Conservation (phyloP, 2,329 filamentous ascomycete genomes). For the Fusarium algeriense region DNA sequence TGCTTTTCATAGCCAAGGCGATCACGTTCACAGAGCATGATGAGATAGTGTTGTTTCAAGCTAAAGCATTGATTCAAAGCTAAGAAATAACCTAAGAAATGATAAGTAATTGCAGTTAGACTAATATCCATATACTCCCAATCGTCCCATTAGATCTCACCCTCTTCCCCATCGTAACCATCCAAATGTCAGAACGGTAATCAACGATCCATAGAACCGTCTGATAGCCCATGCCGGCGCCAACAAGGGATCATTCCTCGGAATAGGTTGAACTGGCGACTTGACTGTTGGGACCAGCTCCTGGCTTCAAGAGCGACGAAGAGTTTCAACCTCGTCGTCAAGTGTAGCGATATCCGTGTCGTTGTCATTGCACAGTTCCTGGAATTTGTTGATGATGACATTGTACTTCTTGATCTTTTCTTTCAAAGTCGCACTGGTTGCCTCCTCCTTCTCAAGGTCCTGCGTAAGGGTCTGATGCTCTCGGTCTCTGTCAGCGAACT, state of each 20-base stretch:
- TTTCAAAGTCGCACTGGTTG: too few relatives aligned
- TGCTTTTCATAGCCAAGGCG: too few relatives aligned
- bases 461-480: too few relatives aligned
- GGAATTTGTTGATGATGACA: too few relatives aligned
- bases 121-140: accelerated
- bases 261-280: accelerated
- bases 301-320: too few relatives aligned
- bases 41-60: accelerated
- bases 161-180: not conserved
- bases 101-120: accelerated
- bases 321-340: too few relatives aligned
- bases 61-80: accelerated
- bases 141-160: not conserved
- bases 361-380: too few relatives aligned
- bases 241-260: not conserved
- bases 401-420: too few relatives aligned
- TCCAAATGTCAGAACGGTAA: not conserved
- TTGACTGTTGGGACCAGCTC: accelerated
- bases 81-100: not conserved
- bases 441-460: too few relatives aligned
- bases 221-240: not conserved
- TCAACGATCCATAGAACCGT: not conserved
- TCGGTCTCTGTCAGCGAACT: too few relatives aligned
- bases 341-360: too few relatives aligned
- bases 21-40: too few relatives aligned